phyloP scores from a whole-genome alignment of 140 eudicot genomes.

The Flaveria floridana region DNA sequence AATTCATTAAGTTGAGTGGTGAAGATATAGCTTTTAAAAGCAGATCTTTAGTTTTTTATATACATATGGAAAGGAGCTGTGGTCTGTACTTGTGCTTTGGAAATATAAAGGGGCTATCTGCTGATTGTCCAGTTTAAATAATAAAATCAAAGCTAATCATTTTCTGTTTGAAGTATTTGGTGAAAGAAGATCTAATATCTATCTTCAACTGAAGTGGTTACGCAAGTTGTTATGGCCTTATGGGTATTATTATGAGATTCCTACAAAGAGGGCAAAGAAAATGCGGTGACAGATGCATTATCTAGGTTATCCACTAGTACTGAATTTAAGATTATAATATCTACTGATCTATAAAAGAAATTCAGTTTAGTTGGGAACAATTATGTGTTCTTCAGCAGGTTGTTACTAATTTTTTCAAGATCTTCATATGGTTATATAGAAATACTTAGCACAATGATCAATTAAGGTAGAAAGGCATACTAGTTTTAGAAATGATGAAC shows the following conservation, averaged over 20 bases:
- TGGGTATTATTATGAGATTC: too few species aligned
- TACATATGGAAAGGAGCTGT: neutral
- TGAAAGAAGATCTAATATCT: too few species aligned
- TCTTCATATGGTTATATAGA: neutral
- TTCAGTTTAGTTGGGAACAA: neutral
- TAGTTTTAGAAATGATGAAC: too few species aligned
- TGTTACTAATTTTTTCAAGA: neutral
- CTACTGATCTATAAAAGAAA: neutral
- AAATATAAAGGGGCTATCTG: neutral
- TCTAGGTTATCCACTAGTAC: too few species aligned
- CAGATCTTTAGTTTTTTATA: neutral
- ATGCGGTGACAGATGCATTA: too few species aligned
- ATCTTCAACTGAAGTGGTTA: too few species aligned
- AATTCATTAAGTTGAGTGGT: neutral
- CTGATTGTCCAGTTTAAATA: neutral
- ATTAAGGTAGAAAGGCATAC: too few species aligned
- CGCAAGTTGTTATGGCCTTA: too few species aligned
- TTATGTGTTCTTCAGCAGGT: neutral
- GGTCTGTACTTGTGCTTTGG: neutral
- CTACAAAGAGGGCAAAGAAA: too few species aligned
- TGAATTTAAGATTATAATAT: too few species aligned
- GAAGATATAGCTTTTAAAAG: neutral
- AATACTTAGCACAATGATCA: too few species aligned
- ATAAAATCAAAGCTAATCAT: neutral
- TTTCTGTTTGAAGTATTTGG: neutral